These are phyloP conservation scores for Yamadazyma buinensis DNA, from an alignment of 1,139 yeast genomes.

Conservation along the genomic window DNA sequence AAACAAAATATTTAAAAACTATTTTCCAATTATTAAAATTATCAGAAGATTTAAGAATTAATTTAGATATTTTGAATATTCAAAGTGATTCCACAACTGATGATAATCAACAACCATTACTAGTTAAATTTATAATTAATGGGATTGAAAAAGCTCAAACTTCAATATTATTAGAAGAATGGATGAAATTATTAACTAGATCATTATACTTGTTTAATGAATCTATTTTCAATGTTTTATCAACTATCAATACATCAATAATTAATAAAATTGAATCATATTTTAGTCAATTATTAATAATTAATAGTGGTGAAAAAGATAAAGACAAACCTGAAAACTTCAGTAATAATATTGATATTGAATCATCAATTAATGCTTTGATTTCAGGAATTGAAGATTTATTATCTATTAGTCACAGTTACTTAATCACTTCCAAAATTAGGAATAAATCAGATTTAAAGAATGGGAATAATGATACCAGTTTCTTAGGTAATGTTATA, in stretches of 20 bases:
- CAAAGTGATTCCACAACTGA: slow-evolving; percentile 18
- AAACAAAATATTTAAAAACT: slow-evolving; percentile 26
- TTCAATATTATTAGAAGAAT: slow-evolving; percentile 40
- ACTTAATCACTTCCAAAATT: slow-evolving; percentile 35
- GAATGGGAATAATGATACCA: slow-evolving; percentile 23
- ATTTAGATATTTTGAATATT: slow-evolving; percentile 29
- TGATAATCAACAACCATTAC: slow-evolving; percentile 25
- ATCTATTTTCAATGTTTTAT: slow-evolving; percentile 48
- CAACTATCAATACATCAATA: slow-evolving; percentile 47
- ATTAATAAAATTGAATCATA: slow-evolving; percentile 41
- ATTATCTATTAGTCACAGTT: slow-evolving; percentile 59
- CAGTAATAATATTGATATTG: slow-evolving; percentile 30
- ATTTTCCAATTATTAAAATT: slow-evolving; percentile 29
- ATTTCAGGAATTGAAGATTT: slow-evolving; percentile 67
- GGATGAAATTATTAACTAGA: slow-evolving; percentile 43
- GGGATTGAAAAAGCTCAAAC: slow-evolving; percentile 37
- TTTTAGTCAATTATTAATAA: slow-evolving; percentile 24
- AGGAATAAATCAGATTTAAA: slow-evolving; percentile 16
- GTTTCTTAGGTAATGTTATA: slow-evolving; percentile 68
- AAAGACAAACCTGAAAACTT: slow-evolving; percentile 7
- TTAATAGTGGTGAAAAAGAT: slow-evolving; percentile 2
- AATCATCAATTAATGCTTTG: slow-evolving; percentile 47
- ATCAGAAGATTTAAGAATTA: slow-evolving; percentile 28
- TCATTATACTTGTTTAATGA: slow-evolving; percentile 48
- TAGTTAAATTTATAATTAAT: slow-evolving; percentile 32